A percentile compares a stretch with the other conserved stretches of the same genome.
Conservation (phyloP, 305 asterid species). For the Withania somnifera region DNA sequence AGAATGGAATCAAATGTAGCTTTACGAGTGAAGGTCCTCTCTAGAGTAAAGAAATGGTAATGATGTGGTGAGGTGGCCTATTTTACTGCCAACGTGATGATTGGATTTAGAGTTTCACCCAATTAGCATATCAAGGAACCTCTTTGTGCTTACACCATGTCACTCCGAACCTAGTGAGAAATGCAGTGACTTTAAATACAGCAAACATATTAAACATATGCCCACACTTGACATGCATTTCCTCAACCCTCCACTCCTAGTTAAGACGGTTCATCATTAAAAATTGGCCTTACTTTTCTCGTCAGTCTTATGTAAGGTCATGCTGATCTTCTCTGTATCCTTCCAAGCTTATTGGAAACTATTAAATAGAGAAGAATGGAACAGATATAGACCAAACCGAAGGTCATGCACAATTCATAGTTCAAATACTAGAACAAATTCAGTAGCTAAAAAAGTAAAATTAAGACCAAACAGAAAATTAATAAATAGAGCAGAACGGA, state of each 20-base stretch:
- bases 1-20: background rate
- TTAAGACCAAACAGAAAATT: background rate
- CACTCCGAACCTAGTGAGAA: background rate
- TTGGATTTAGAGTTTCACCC: background rate
- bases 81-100: background rate
- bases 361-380: background rate
- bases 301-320: background rate
- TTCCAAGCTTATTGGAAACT: background rate
- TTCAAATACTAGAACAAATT: background rate
- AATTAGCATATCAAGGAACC: background rate
- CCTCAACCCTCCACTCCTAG: background rate
- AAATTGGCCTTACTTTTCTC: background rate
- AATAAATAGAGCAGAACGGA: background rate
- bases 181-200: background rate
- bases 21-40: background rate
- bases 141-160: background rate
- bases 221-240: background rate
- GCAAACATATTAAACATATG: background rate
- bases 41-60: background rate
- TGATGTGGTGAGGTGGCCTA: background rate
- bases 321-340: background rate
- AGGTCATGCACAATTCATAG: background rate
- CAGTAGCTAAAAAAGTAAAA: background rate
- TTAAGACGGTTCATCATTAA: background rate
- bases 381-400: background rate